phyloP scores from a whole-genome alignment of 768 basidiomycete species.

The Neoboletus brunneissimus region DNA sequence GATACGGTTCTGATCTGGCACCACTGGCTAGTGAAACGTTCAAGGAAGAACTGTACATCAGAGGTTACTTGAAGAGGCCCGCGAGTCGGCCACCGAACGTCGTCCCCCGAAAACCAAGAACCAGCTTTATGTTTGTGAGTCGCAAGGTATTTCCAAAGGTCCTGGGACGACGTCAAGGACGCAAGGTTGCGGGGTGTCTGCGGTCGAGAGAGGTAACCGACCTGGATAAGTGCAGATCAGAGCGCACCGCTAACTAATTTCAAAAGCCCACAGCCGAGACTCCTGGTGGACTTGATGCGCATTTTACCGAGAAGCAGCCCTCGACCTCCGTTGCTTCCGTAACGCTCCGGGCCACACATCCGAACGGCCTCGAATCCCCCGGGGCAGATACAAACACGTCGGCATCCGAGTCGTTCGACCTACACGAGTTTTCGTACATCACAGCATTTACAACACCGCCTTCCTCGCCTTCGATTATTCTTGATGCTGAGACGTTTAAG shows the following conservation, averaged over 20 bases:
- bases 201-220: conserved; percentile 13
- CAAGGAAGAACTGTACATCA: conserved; percentile 28
- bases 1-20: conserved; percentile 7
- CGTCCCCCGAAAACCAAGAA: conserved; percentile 1
- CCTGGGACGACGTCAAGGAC: conserved; percentile 23
- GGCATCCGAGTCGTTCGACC: conserved; percentile 20
- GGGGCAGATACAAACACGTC: conserved; percentile 8
- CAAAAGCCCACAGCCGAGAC: conserved; percentile 3
- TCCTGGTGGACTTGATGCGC: neutral
- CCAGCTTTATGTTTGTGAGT: neutral
- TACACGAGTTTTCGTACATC: conserved; percentile 32
- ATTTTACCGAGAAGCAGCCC: conserved; percentile 1
- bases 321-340: conserved; percentile 10
- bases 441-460: conserved; percentile 32
- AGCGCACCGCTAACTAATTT: neutral
- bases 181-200: conserved; percentile 13
- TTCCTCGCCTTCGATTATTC: conserved; percentile 23
- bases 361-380: conserved; percentile 10
- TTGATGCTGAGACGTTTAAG: conserved; percentile 9
- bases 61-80: conserved; percentile 27
- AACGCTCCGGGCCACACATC: conserved; percentile 5
- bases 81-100: conserved; percentile 5
- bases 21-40: conserved; percentile 30
- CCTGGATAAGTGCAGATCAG: neutral
- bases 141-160: conserved; percentile 9